Evolutionary conservation across 2,329 filamentous ascomycete genomes (phyloP).

Genomic region (Dactylonectria estremocensis): DNA sequence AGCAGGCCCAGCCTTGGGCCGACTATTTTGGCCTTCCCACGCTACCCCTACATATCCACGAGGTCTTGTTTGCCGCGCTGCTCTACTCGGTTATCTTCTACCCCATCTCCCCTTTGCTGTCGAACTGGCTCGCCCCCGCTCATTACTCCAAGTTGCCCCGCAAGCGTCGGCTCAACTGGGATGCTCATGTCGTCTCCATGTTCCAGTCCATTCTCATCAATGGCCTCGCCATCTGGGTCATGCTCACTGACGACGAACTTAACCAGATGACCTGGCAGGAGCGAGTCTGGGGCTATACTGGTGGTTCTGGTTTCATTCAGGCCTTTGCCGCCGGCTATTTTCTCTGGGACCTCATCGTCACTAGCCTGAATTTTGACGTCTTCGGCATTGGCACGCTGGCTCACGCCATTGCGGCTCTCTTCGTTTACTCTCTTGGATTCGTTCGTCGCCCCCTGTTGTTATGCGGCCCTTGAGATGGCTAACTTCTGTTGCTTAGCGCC

Average conservation of each 20-base stretch:
- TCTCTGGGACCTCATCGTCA: slow-evolving; percentile 84
- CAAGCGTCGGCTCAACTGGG: slow-evolving; percentile 82
- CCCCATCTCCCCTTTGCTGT: slow-evolving; percentile 78
- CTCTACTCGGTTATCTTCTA: slow-evolving; percentile 79
- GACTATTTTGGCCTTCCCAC: slow-evolving; percentile 74
- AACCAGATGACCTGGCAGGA: slow-evolving; percentile 76
- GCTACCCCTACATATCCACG: slow-evolving; percentile 83
- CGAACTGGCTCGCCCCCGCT: slow-evolving; percentile 72
- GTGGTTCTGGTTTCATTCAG: slow-evolving; percentile 80
- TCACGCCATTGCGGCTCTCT: slow-evolving; percentile 81
- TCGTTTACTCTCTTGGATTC: slow-evolving; percentile 84
- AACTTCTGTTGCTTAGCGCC: slow-evolving; percentile 68
- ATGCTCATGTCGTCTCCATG: slow-evolving; percentile 89
- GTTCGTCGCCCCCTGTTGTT: slow-evolving; percentile 66
- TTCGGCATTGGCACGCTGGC: slow-evolving; percentile 85
- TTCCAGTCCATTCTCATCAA: slow-evolving; percentile 83
- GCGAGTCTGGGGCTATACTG: slow-evolving; percentile 84
- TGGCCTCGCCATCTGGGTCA: slow-evolving; percentile 80
- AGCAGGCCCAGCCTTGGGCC: slow-evolving; percentile 75
- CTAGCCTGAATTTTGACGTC: slow-evolving; percentile 75
- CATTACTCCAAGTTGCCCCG: slow-evolving; percentile 76
- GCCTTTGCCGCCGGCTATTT: slow-evolving; percentile 87
- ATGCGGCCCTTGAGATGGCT: slow-evolving; percentile 18
- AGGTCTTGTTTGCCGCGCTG: slow-evolving; percentile 76
- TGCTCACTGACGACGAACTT: slow-evolving; percentile 78